Conservation (phyloP, 805 yeast genomes). For the Hanseniaspora opuntiae region DNA sequence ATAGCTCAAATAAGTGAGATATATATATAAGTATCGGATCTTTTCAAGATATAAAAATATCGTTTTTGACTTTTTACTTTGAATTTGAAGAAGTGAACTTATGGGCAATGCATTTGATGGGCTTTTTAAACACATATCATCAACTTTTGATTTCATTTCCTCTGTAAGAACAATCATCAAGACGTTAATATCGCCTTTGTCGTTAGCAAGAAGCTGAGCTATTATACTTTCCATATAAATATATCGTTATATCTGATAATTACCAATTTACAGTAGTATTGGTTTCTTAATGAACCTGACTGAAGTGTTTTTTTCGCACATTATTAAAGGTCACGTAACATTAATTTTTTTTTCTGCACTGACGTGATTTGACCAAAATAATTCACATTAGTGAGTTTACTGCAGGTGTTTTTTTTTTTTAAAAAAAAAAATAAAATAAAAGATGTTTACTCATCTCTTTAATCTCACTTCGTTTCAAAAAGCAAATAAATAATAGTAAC, state of each 20-base stretch:
- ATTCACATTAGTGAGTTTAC: too few relatives aligned
- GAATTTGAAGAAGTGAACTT: conserved; percentile 21
- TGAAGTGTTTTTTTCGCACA: too few relatives aligned
- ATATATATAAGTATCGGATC: conserved; percentile 25
- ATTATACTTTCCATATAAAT: not conserved
- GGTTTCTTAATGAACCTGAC: too few relatives aligned
- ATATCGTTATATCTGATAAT: not conserved
- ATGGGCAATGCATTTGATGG: not conserved
- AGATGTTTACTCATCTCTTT: not conserved
- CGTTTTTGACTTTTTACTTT: conserved; percentile 18
- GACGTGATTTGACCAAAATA: too few relatives aligned
- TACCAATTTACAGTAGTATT: too few relatives aligned
- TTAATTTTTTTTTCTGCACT: too few relatives aligned
- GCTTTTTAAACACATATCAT: not conserved
- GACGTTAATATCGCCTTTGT: not conserved
- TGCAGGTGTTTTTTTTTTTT: not conserved
- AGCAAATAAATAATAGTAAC: not conserved
- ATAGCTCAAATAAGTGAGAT: conserved; percentile 23
- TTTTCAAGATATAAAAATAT: conserved; percentile 21
- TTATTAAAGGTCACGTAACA: too few relatives aligned
- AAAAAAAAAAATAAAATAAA: not conserved
- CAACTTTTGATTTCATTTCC: not conserved
- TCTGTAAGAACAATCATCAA: conserved; percentile 2
- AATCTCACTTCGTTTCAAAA: not conserved
- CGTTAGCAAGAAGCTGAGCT: not conserved